Base-by-base conservation (phyloP, 192 early-diverging fungal species). In the Spizellomyces punctatus region DNA sequence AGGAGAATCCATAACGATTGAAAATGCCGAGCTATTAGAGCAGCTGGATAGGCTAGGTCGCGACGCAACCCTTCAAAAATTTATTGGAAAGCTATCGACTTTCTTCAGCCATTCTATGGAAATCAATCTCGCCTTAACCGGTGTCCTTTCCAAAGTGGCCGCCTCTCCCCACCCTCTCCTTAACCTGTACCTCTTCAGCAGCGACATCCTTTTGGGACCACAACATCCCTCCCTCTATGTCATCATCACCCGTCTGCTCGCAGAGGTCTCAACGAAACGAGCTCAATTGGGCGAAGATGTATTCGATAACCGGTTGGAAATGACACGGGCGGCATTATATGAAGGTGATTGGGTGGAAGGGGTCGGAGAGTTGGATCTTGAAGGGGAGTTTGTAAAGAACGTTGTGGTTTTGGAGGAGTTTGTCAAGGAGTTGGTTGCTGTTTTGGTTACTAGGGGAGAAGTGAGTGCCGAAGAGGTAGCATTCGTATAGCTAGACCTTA, bases 321-420 rank as follows among this genome's bases (percentile, higher is more conserved):
- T 52, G 64, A 44, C 16, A 17, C 64, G 17, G 17, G 36, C 64
- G 45, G 49, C 64, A 5, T 16, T 50, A 41, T 36, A 36, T 36
- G 27, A 36, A 36, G 27, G 27, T 36, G 27, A 36, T 36, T 36
- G 27, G 27, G 27, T 36, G 27, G 27, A 36, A 36, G 27, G 27
- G 27, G 27, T 16, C 64, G 45, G 17, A 6, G 46, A 64, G 5
- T 16, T 73, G 22, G 77, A 82, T 55, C 52, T 79, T 48, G 79
- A 84, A 10, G 63, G 63, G 12, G 81, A 86, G 77, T 82, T 96
- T 64, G 77, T 94, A 22, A 94, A 93, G 62, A 98, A 98, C 79
- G 92, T 94, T 27, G 89, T 98, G 22, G 92, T 95, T 46, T 68
- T 98, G 66, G 91, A 98, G 64, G 96, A 98, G 77, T 89, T 90